Conservation (phyloP, 1,284 basidiomycete genomes). For the Rhodotorula glutinis region DNA sequence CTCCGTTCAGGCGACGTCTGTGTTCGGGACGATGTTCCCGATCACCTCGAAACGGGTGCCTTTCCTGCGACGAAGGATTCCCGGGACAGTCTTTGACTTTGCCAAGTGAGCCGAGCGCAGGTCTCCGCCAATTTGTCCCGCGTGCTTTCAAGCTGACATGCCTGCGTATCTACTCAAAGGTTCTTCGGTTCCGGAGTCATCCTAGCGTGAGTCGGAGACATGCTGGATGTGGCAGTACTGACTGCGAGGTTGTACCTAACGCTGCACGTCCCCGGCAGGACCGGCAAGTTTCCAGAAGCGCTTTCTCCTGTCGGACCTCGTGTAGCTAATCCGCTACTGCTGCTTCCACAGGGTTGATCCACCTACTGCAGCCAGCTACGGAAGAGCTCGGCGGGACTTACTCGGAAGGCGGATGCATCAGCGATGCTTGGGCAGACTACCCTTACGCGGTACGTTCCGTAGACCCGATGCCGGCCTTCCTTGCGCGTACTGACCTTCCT, state of each 20-base stretch:
- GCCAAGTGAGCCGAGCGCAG: constrained; percentile 64
- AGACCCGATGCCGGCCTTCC: constrained; percentile 2
- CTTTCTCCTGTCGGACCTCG: constrained; percentile 52
- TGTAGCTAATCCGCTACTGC: constrained; percentile 49
- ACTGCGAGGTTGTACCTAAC: too few relatives aligned
- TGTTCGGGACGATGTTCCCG: constrained; percentile 73
- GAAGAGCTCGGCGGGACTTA: constrained; percentile 57
- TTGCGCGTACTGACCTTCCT: constrained; percentile 9
- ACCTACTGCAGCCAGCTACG: constrained; percentile 39
- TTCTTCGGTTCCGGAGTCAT: constrained; percentile 41
- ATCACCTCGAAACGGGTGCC: constrained; percentile 64
- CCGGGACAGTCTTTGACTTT: constrained; percentile 53
- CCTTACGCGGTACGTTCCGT: constrained; percentile 26
- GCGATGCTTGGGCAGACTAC: constrained; percentile 56
- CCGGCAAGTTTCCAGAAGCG: background rate
- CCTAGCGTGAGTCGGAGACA: constrained; percentile 65
- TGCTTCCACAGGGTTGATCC: constrained; percentile 57
- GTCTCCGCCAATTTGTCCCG: background rate
- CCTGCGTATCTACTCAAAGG: background rate
- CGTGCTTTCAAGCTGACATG: background rate
- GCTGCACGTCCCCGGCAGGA: background rate
- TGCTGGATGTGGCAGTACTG: constrained; percentile 43
- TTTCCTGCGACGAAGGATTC: constrained; percentile 37
- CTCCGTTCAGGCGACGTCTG: constrained; percentile 4
- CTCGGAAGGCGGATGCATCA: constrained; percentile 58